Conservation (phyloP, 228 moss, liverwort and hornwort genomes). For the Sphagnum magellanicum region DNA sequence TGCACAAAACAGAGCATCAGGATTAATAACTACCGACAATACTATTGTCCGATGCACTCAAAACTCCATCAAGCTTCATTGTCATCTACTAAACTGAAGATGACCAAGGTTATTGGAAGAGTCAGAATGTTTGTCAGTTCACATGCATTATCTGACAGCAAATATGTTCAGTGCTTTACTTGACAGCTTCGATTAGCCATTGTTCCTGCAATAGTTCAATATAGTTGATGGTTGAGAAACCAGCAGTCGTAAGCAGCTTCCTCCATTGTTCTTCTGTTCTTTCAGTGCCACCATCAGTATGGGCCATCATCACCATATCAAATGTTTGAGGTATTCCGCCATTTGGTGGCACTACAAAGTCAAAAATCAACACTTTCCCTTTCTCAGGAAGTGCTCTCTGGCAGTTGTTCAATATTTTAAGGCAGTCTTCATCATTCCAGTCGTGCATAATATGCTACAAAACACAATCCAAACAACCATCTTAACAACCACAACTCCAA, state of each 20-base stretch:
- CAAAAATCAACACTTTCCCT: slow-evolving; percentile 27
- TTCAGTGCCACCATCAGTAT: slow-evolving; percentile 23
- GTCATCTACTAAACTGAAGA: too few relatives aligned
- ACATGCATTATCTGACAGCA: too few relatives aligned
- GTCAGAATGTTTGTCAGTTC: too few relatives aligned
- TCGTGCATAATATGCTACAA: slow-evolving; percentile 36
- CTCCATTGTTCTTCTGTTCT: slow-evolving; percentile 24
- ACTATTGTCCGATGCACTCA: too few relatives aligned
- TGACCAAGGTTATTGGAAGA: too few relatives aligned
- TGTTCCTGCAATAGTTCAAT: not conserved
- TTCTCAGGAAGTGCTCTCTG: slow-evolving; percentile 16
- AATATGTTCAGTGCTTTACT: too few relatives aligned
- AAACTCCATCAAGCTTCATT: too few relatives aligned
- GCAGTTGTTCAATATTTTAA: slow-evolving; percentile 23
- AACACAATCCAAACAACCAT: too few relatives aligned
- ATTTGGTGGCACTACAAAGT: slow-evolving; percentile 16
- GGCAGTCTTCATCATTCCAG: slow-evolving; percentile 29
- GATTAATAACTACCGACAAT: too few relatives aligned
- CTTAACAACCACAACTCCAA: too few relatives aligned
- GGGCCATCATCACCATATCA: slow-evolving; percentile 22
- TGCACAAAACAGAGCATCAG: too few relatives aligned
- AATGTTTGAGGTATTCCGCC: not conserved
- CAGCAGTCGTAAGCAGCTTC: slow-evolving; percentile 15
- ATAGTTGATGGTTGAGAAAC: slow-evolving; percentile 12
- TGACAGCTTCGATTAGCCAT: too few relatives aligned